Base-by-base conservation (phyloP, 1,139 yeast genomes). In the Candida tropicalis region DNA sequence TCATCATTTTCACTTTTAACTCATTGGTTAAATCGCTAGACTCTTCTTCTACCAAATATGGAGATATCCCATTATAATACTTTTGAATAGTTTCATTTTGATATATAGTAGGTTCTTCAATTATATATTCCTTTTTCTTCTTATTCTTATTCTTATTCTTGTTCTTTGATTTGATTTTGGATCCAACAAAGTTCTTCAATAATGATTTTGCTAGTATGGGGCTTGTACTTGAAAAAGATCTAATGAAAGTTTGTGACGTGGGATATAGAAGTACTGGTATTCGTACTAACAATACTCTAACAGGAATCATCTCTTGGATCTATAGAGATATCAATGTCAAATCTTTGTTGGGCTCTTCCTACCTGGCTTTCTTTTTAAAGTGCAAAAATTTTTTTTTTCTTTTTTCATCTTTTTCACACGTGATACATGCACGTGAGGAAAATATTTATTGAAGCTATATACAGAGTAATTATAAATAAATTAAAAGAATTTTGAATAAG, bases 71-170 rank as follows among this genome's bases (percentile, higher is more conserved):
- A 24, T 38, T 39, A 26, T 46, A 40, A 22, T 35, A 38, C 13
- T 23, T 27, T 26, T 40, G 41, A 3, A 43, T 18, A 7, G 7
- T 35, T n/a, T 38, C 34, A 31, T 44, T 38, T n/a, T 38, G 10
- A 23, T 40, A 46, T 13, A 17, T 8, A 20, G 29, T 10, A 2
- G 48, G 48, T 32, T 42, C 47, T 28, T 48, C 51, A n/a, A 47
- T 36, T 31, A 43, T 38, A 22, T 34, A 10, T 17, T 40, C 35
- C 5, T 11, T 17, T 7, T 26, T 26, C 13, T 24, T 9, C 10
- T 22, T 13, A n/a, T n/a, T n/a, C n/a, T n/a, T n/a, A n/a, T n/a
- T n/a, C n/a, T n/a, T n/a, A n/a, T n/a, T n/a, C n/a, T 35, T 18
- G 11, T 29, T 26, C 17, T 36, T 36, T 3, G 31, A 20, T 13